Percentiles rank a stretch among this genome's conserved stretches.
These are phyloP conservation scores for Ceratobasidium sp. DNA, from an alignment of 1,284 basidiomycete genomes.

Conservation along the genomic window DNA sequence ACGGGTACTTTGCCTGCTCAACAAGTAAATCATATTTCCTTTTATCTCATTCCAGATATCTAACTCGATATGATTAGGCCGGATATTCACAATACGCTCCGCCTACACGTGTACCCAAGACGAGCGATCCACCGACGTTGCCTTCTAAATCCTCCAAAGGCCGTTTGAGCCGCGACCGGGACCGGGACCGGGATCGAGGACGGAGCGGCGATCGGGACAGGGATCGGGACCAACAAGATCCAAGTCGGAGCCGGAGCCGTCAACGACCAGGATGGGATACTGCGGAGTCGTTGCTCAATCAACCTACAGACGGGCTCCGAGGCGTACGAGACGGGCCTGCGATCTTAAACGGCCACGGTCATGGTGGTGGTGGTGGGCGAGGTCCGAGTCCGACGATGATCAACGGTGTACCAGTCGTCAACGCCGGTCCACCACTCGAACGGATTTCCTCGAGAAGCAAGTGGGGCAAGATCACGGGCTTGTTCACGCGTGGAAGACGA, in stretches of 20 bases:
- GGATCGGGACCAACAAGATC: conserved; percentile 3
- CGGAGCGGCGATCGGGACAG: conserved; percentile 4
- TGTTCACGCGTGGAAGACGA: conserved; percentile 16
- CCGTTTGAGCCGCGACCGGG: background rate
- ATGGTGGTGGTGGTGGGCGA: no score
- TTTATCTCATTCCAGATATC: background rate
- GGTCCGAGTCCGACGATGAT: conserved; percentile 21
- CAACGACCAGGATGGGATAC: conserved; percentile 35
- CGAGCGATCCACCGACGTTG: conserved; percentile 10
- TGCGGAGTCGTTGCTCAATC: conserved; percentile 13
- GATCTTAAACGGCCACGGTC: background rate
- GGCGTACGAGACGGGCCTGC: conserved; percentile 10
- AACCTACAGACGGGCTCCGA: background rate
- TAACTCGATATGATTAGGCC: background rate
- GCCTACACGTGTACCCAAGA: background rate
- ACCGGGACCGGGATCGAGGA: conserved; percentile 8
- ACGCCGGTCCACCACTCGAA: conserved; percentile 32
- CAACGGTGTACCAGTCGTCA: conserved; percentile 35
- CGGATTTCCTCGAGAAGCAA: conserved; percentile 13
- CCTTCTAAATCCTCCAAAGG: conserved; percentile 29
- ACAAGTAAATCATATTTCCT: background rate
- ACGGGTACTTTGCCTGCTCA: conserved; percentile 27
- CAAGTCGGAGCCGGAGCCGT: conserved; percentile 11
- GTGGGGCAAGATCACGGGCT: conserved; percentile 38
- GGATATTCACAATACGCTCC: conserved; percentile 17